A percentile compares a stretch with the other conserved stretches of the same genome.
Conservation (phyloP, 495 filamentous ascomycete genomes). For the Chaetomium cochliodes region DNA sequence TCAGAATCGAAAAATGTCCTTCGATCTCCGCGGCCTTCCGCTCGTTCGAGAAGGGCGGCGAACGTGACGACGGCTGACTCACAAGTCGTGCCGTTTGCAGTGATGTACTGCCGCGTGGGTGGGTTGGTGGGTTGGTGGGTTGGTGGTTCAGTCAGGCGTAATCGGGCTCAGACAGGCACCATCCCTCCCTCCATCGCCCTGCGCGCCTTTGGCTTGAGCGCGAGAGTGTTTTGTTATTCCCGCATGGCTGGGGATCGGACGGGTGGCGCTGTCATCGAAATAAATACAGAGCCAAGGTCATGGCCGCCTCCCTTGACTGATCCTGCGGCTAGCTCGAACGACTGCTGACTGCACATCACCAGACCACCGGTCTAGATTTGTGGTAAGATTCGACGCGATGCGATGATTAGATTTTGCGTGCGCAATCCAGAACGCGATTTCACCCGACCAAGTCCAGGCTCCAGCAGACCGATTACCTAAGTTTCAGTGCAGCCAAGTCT, state of each 20-base stretch:
- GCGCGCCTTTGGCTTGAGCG: too few species aligned
- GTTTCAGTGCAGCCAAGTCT: neutral
- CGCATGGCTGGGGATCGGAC: too few species aligned
- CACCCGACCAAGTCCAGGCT: neutral
- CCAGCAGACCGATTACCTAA: slow-evolving; percentile 8
- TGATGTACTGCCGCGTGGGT: neutral
- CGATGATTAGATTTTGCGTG: neutral
- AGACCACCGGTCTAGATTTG: neutral
- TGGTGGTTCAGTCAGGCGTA: too few species aligned
- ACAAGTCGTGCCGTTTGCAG: neutral
- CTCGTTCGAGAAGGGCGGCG: neutral
- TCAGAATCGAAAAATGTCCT: neutral
- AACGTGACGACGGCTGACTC: slow-evolving; percentile 11
- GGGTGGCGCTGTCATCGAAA: too few species aligned
- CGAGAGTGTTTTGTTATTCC: too few species aligned
- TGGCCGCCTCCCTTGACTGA: too few species aligned
- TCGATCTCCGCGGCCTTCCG: neutral
- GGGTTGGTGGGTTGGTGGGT: neutral
- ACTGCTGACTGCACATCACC: neutral
- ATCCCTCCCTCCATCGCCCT: too few species aligned
- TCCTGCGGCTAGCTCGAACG: too few species aligned
- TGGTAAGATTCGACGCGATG: neutral
- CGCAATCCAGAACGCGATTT: neutral
- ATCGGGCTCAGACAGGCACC: neutral
- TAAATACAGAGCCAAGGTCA: too few species aligned